A percentile compares a stretch with the other conserved stretches of the same genome.
Conservation (phyloP, 441 rosid species). For the Daphne laureola region DNA sequence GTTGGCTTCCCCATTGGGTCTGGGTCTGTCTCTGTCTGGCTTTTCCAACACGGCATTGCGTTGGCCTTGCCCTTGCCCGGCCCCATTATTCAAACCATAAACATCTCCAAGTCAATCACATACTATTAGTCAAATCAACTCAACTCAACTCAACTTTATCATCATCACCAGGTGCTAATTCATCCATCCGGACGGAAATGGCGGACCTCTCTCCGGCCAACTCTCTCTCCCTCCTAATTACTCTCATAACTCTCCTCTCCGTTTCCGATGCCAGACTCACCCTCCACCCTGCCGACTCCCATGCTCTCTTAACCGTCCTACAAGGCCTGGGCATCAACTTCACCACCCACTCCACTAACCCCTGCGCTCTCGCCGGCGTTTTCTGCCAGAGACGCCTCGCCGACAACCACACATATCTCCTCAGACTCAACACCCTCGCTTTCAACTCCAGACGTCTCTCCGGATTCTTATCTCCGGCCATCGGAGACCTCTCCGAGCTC, state of each 20-base stretch:
- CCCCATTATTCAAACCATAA: too few relatives aligned
- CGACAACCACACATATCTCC: constrained; percentile 28
- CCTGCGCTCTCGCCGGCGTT: constrained; percentile 46
- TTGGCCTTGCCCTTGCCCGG: too few relatives aligned
- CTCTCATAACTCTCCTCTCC: constrained; percentile 24
- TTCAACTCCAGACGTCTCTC: constrained; percentile 40
- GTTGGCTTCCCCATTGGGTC: too few relatives aligned
- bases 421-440: constrained; percentile 48
- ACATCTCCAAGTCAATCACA: too few relatives aligned
- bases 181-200: constrained; percentile 11
- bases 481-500: constrained; percentile 58
- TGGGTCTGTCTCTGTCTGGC: too few relatives aligned
- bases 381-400: constrained; percentile 63
- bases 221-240: constrained; percentile 24
- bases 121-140: too few relatives aligned
- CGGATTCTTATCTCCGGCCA: constrained; percentile 49
- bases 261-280: constrained; percentile 22
- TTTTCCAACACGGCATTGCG: too few relatives aligned
- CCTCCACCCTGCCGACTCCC: constrained; percentile 42
- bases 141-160: too few relatives aligned
- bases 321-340: constrained; percentile 35
- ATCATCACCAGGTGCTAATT: too few relatives aligned
- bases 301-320: constrained; percentile 35
- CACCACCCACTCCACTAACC: constrained; percentile 27
- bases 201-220: constrained; percentile 1